Base-by-base conservation (phyloP, 2,329 filamentous ascomycete genomes). In the Penicillium vulpinum region DNA sequence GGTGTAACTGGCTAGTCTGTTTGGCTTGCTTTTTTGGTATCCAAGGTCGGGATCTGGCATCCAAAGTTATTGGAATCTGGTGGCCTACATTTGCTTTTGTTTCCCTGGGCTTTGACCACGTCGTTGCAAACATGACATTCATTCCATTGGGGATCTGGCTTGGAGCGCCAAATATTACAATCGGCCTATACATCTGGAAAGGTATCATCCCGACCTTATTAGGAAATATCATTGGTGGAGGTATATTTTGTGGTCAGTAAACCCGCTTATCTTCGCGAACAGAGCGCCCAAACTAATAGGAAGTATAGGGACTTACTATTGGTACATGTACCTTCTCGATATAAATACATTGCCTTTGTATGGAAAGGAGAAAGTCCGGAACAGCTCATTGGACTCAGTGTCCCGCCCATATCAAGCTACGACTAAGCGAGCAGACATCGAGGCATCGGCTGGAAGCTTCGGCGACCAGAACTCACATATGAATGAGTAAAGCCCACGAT, bases 1-100 rank as follows among this genome's bases (percentile, higher is more conserved):
- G 82, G 5, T 81, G 78, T 62, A 85, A 85, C 69, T 85, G 82
- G 82, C 77, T 86, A 0, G 82, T 85, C 3, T 83, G 81, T 56
- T 70, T 85, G 26, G 81, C 80, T 0, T 78, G 80, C 43, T 85
- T 69, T 51, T 62, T 72, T 7, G 66, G 62, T 0, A 71, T 79
- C 4, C 79, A 80, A 54, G 80, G 78, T 5, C 76, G 79, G 3
- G 82, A 84, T 52, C 69, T 84, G 13, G 73, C 75, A 18, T 81
- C 79, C 10, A 85, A 85, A 63, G 76, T 85, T 1, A 69, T 81
- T 11, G 79, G 79, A 1, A 82, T 85, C 62, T 85, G 83, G 83
- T 81, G 78, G 65, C 83, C 82, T 0, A 81, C 80, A 3, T 82
- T 83, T 54, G 79, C 79, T 1, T 85, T 85, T 60, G 81, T 84